Conservation (phyloP, 176 grass and related monocot genomes). For the Aegilops longissima region DNA sequence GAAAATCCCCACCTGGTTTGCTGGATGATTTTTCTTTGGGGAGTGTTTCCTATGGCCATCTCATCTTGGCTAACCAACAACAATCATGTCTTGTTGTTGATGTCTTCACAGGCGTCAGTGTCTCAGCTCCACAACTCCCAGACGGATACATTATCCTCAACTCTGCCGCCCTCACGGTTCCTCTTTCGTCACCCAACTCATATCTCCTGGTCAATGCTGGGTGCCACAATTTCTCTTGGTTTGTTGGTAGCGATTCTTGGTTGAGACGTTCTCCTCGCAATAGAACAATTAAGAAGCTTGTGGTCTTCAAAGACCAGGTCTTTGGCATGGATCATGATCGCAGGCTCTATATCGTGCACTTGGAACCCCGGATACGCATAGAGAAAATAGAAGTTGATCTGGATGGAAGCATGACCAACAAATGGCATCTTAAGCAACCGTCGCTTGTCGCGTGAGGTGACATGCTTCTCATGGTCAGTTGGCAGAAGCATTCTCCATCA, state of each 20-base stretch:
- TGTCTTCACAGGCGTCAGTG: slow-evolving; percentile 38
- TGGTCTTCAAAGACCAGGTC: neutral
- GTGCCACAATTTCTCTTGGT: neutral
- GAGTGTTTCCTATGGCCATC: slow-evolving; percentile 36
- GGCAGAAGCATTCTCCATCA: neutral
- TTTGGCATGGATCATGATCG: neutral
- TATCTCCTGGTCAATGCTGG: neutral
- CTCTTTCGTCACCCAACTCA: neutral
- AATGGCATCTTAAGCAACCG: neutral
- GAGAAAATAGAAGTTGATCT: neutral
- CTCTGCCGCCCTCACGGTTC: neutral
- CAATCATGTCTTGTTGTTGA: slow-evolving; percentile 23
- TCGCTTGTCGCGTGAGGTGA: neutral
- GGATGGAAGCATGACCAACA: neutral
- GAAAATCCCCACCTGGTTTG: neutral
- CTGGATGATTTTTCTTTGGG: neutral
- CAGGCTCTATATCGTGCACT: neutral
- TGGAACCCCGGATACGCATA: neutral
- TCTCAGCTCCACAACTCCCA: slow-evolving; percentile 20
- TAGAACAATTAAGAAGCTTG: neutral
- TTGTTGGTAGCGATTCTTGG: neutral
- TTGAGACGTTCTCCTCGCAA: neutral
- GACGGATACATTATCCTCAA: neutral
- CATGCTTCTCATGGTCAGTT: neutral
- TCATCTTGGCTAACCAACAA: slow-evolving; percentile 5